These are phyloP conservation scores for Dothideomycetes sp. DNA, from an alignment of 2,329 filamentous ascomycete species.

Conservation along the genomic window DNA sequence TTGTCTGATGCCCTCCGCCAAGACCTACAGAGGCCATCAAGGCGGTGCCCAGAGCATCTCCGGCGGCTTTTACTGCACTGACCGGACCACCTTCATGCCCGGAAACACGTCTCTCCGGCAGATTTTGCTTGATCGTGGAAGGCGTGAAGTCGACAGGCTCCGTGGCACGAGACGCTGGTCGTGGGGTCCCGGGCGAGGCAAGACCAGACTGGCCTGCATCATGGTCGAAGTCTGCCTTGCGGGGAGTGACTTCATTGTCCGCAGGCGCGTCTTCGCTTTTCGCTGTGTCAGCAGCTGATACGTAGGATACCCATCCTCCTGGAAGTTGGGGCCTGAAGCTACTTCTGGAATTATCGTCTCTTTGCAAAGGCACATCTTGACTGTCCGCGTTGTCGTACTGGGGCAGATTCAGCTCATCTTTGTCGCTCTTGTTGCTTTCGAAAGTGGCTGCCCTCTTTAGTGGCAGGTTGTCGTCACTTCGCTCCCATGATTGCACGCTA, in stretches of 20 bases:
- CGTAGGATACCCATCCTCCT: constrained; percentile 43
- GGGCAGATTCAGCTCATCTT: constrained; percentile 2
- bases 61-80: constrained; percentile 33
- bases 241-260: constrained; percentile 12
- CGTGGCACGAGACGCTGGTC: neutral
- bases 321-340: constrained; percentile 42
- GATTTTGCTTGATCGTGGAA: constrained; percentile 22
- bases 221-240: neutral
- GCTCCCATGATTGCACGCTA: constrained; percentile 28
- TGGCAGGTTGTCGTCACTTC: constrained; percentile 25
- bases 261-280: constrained; percentile 7
- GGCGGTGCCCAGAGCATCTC: constrained; percentile 36
- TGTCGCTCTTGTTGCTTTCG: constrained; percentile 6
- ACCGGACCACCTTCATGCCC: constrained; percentile 22
- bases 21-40: constrained; percentile 25
- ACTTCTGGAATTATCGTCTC: too few relatives aligned
- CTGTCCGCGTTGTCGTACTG: neutral
- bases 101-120: constrained; percentile 14
- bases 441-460: constrained; percentile 13
- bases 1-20: constrained; percentile 22
- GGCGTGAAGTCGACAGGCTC: constrained; percentile 20
- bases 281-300: constrained; percentile 15
- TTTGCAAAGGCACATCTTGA: neutral
- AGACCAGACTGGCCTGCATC: neutral
- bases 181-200: neutral